Percentiles rank a stretch among this genome's conserved stretches.
These are phyloP conservation scores for Wallacemonas sp. DNA, from an alignment of 208 protist species.

Conservation along the genomic window DNA sequence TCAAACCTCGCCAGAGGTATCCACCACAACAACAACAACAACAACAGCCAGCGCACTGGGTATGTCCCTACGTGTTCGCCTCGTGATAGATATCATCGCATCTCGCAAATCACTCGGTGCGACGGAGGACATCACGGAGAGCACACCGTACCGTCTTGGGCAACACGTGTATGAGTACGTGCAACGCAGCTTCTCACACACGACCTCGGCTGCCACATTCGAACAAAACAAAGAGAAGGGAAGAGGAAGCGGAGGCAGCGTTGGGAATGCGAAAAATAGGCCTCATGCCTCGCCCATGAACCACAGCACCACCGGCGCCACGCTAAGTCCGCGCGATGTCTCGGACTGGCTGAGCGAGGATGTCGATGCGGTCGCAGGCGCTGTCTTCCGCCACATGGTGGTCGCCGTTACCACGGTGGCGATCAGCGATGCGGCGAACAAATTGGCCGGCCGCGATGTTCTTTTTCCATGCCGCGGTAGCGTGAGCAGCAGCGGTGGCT, in stretches of 20 bases:
- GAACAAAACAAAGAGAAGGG: background rate
- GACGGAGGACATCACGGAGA: conserved; percentile 31
- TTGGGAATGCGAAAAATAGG: no score
- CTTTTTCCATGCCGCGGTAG: conserved; percentile 57
- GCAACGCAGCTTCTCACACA: conserved; percentile 13
- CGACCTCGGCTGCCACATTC: background rate
- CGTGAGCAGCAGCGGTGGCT: background rate
- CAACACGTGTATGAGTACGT: conserved; percentile 45
- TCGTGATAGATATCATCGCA: conserved; percentile 73
- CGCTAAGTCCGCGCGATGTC: background rate
- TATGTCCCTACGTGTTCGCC: conserved; percentile 10
- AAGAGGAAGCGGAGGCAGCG: no score
- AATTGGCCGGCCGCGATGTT: conserved; percentile 61
- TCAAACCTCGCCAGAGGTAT: no score
- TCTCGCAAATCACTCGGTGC: conserved; percentile 71
- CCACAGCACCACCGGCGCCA: no score
- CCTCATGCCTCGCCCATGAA: no score
- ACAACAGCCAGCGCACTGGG: no score
- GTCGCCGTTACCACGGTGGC: conserved; percentile 27
- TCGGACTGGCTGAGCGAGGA: conserved; percentile 1
- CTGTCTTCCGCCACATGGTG: background rate
- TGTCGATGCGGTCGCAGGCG: background rate
- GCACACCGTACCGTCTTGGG: conserved; percentile 56
- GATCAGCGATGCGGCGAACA: conserved; percentile 64
- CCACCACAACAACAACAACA: no score